Conservation (phyloP, 768 basidiomycete species). For the Hygrocybe coccinea region DNA sequence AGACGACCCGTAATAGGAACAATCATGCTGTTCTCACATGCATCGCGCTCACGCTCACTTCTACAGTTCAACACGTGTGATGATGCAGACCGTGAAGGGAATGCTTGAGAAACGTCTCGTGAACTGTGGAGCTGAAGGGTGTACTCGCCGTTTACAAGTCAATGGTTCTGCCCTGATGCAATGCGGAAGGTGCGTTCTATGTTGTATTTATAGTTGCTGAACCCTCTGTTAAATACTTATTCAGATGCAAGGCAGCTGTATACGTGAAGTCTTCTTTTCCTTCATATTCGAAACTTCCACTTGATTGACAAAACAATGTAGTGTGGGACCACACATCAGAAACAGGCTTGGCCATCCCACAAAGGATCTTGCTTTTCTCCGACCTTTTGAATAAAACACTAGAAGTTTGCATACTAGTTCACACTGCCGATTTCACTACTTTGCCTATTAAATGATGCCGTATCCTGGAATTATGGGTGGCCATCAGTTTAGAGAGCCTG, state of each 20-base stretch:
- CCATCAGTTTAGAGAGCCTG: no score
- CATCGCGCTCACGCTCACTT: background rate
- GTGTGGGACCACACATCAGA: conserved; percentile 37
- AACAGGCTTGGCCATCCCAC: conserved; percentile 33
- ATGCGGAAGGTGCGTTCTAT: conserved; percentile 29
- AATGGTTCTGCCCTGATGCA: conserved; percentile 31
- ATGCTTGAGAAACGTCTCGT: conserved; percentile 28
- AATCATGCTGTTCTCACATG: background rate
- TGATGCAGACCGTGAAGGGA: conserved; percentile 26
- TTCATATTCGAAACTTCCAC: background rate
- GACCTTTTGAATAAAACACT: conserved; percentile 30
- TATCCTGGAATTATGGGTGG: no score
- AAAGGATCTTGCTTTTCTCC: conserved; percentile 32
- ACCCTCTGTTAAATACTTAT: background rate
- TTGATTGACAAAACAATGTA: conserved; percentile 11
- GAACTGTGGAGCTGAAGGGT: conserved; percentile 31
- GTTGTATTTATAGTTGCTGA: background rate
- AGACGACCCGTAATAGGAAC: conserved; percentile 23
- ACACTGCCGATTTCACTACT: no score
- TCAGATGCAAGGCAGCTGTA: conserved; percentile 39
- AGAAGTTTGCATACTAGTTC: no score
- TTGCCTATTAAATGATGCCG: no score
- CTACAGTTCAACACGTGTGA: conserved; percentile 25
- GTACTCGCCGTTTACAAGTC: conserved; percentile 16
- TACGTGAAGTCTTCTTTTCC: conserved; percentile 33